Base-by-base conservation (phyloP, 2,329 filamentous ascomycete species). In the Rutstroemia sp. region DNA sequence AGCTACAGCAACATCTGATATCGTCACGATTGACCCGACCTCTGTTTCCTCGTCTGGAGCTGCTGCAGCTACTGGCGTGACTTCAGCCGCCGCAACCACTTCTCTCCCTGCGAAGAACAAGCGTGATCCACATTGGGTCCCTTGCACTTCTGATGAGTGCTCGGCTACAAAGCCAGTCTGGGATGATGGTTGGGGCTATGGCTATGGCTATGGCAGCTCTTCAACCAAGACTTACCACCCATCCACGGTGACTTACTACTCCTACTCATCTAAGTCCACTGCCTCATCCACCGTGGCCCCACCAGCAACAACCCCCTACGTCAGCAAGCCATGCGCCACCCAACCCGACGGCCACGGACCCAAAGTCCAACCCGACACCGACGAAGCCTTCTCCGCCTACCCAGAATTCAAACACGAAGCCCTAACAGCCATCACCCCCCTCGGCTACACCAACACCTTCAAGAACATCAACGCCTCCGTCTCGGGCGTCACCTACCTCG, bases 371-470 rank as follows among this genome's bases (percentile, higher is more conserved):
- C 69, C 70, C 5, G 72, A 74, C 56, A 71, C 68, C 5, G 61
- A 60, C 17, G 58, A 49, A 30, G 65, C 61, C 6, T 73, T 74
- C 60, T 51, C 67, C 8, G 57, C 52, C 10, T 60, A 62, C 46
- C 2, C 51, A 4, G 56, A 54, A 9, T 66, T 71, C 30, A 51
- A 61, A 9, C 38, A 25, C 2, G 53, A 58, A 5, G 65, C 70
- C 1, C 56, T 14, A 7, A 53, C 45, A 45, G 69, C 70, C 7
- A 27, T 56, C 1, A 63, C 65, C 3, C 71, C 71, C 2, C 44
- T 57, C 37, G 68, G 69, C 6, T 73, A 71, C 51, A 58, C 54
- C n/a, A 49, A 58, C 17, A 66, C 65, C 1, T 73, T 69, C 57
- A 50, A 58, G 6, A 67, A 71, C 57, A 53, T 68, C 8, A 54